Base-by-base conservation (phyloP, 805 yeast species). In the Lipomyces yamanashiensis region DNA sequence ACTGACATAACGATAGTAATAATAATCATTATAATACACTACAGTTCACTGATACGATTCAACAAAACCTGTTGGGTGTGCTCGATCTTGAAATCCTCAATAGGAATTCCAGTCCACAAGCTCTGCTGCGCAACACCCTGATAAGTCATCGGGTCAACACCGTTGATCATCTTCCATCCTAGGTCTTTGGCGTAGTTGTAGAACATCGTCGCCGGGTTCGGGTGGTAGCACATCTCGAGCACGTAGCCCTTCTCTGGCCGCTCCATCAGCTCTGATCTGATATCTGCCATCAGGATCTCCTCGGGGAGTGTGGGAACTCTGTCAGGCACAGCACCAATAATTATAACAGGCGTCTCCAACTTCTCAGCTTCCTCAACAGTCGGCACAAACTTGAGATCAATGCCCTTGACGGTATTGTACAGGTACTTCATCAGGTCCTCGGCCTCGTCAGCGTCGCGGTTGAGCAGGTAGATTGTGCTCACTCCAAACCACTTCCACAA, bases 221-320 rank as follows among this genome's bases (percentile, higher is more conserved):
- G 59, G 23, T 55, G 59, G 23, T 55, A 55, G 52, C 59, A 55
- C 59, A 55, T 55, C 43, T 55, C 59, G 40, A 55, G 21, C 33
- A 36, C 23, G 19, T 43, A 41, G 17, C 59, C 59, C 37, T 55
- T 55, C 34, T 19, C n/a, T 7, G 50, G 54, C 43, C 19, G n/a
- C 7, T 10, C 33, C 58, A 55, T n/a, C 28, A 49, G 33, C 39
- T 9, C 36, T 28, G 10, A 12, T 19, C 6, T 49, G 19, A 49
- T 15, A n/a, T 33, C 10, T 12, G 7, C 40, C 12, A 8, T 10
- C 10, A 8, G n/a, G 15, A 49, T 5, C 53, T 49, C 53, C n/a
- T 10, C 34, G 21, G 50, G 50, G 34, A 9, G 7, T 7, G 9
- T 15, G 12, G 50, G 50, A 1, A 13, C 15, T 9, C 10, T 19